Evolutionary conservation across 2,329 filamentous ascomycete genomes (phyloP).

Genomic region (Exserohilum turcica): DNA sequence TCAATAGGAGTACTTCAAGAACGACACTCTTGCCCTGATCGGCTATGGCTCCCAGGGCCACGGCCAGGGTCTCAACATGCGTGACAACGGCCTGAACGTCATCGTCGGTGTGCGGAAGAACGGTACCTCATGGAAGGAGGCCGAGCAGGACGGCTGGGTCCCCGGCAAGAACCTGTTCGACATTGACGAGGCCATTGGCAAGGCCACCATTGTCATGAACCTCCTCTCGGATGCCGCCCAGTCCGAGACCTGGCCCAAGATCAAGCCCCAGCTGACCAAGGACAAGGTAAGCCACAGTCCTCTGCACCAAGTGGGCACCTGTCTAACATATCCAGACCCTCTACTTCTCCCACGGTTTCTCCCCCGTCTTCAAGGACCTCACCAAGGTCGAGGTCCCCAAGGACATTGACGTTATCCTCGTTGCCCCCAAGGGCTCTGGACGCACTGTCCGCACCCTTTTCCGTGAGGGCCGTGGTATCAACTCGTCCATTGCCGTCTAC

Average conservation of each 20-base stretch:
- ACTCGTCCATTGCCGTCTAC: conserved; percentile 97
- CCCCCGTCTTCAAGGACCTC: conserved; percentile 98
- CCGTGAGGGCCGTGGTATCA: conserved; percentile 99
- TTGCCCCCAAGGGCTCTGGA: conserved; percentile 98
- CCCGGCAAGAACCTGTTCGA: conserved; percentile 99
- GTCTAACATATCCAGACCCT: conserved; percentile 69
- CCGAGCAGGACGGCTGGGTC: conserved; percentile 95
- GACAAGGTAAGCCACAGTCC: conserved; percentile 72
- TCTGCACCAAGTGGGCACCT: conserved; percentile 24
- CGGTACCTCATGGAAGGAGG: conserved; percentile 98
- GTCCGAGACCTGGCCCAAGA: conserved; percentile 96
- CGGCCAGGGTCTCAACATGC: conserved; percentile 98
- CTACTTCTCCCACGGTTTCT: conserved; percentile 99
- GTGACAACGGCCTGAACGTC: conserved; percentile 99
- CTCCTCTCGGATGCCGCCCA: conserved; percentile 96
- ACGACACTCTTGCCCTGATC: conserved; percentile 98
- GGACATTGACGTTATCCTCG: conserved; percentile 98
- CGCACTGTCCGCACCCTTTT: conserved; percentile 98
- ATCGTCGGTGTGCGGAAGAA: conserved; percentile 99
- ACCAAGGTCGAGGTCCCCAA: conserved; percentile 97
- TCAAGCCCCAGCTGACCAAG: conserved; percentile 98
- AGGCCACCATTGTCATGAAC: conserved; percentile 98
- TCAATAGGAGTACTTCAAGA: conserved; percentile 94
- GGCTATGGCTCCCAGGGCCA: conserved; percentile 98
- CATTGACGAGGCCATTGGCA: conserved; percentile 91